A percentile compares a stretch with the other conserved stretches of the same genome.
phyloP scores from a whole-genome alignment of 352 stramenopile genomes.

The Pythium grandisporangium region DNA sequence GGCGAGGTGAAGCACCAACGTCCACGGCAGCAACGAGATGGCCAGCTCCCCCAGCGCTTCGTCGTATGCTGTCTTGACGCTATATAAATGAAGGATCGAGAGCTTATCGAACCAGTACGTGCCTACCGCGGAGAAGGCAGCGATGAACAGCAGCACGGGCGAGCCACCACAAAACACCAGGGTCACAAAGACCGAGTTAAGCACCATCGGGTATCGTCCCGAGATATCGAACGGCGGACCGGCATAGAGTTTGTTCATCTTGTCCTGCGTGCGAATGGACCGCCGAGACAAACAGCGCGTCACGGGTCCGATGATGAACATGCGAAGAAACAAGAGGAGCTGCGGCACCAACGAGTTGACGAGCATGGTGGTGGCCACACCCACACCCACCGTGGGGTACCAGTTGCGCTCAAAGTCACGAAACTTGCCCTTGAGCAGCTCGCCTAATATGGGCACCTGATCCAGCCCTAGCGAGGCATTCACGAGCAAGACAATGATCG shows the following conservation, averaged over 20 bases:
- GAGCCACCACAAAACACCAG: constrained; percentile 44
- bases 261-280: constrained; percentile 23
- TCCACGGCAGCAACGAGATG: constrained; percentile 27
- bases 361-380: constrained; percentile 44
- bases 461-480: constrained; percentile 28
- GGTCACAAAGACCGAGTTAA: constrained; percentile 56
- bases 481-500: constrained; percentile 44
- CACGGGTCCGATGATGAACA: constrained; percentile 43
- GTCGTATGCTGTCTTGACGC: constrained; percentile 38
- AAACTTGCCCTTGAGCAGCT: constrained; percentile 32
- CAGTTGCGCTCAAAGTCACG: constrained; percentile 39
- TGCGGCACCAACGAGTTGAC: constrained; percentile 38
- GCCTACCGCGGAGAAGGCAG: constrained; percentile 12
- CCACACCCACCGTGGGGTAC: constrained; percentile 45
- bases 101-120: constrained; percentile 50
- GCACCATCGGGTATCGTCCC: constrained; percentile 38
- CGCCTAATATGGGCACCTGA: constrained; percentile 15
- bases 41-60: constrained; percentile 28
- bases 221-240: constrained; percentile 39
- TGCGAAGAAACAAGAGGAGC: constrained; percentile 28
- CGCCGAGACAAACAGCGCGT: constrained; percentile 20
- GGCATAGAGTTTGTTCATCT: constrained; percentile 42
- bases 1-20: constrained; percentile 31
- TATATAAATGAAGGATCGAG: constrained; percentile 34
- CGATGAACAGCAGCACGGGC: constrained; percentile 37